Percentiles rank a stretch among this genome's conserved stretches.
Conservation (phyloP, 1,139 yeast genomes). For the Candida sp. region DNA sequence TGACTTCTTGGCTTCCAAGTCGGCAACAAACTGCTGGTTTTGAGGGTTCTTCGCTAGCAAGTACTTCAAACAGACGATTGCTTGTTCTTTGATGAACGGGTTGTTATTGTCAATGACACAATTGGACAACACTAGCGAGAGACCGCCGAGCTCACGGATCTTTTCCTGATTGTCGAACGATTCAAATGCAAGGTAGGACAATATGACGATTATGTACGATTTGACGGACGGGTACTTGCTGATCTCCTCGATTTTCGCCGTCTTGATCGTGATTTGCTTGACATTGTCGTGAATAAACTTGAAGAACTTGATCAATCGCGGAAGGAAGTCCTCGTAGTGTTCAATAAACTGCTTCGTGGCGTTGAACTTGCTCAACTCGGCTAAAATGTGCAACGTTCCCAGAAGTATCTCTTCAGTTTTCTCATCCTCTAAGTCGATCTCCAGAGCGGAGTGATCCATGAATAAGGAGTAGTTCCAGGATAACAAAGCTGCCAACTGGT, state of each 20-base stretch:
- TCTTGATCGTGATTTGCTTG: constrained; percentile 33
- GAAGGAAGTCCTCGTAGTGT: constrained; percentile 45
- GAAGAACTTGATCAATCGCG: constrained; percentile 47
- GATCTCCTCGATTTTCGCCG: constrained; percentile 28
- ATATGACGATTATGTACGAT: constrained; percentile 61
- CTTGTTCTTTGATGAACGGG: constrained; percentile 86
- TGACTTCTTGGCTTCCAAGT: constrained; percentile 39
- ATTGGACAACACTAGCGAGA: constrained; percentile 74
- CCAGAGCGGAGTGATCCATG: constrained; percentile 25
- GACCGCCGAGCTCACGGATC: constrained; percentile 67
- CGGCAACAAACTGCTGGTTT: constrained; percentile 78
- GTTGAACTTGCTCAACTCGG: constrained; percentile 55
- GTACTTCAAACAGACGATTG: constrained; percentile 78
- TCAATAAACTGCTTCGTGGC: constrained; percentile 55
- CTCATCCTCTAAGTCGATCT: constrained; percentile 16
- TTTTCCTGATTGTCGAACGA: constrained; percentile 66
- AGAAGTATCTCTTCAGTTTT: constrained; percentile 21
- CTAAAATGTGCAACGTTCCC: constrained; percentile 51
- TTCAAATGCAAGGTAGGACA: constrained; percentile 57
- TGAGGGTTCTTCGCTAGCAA: constrained; percentile 62
- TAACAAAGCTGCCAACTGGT: constrained; percentile 52
- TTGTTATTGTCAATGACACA: constrained; percentile 89
- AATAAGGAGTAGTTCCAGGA: constrained; percentile 54
- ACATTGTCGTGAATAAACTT: constrained; percentile 54
- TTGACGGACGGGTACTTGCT: constrained; percentile 65